Base-by-base conservation (phyloP, 176 grass and related monocot genomes). In the Poa annua region DNA sequence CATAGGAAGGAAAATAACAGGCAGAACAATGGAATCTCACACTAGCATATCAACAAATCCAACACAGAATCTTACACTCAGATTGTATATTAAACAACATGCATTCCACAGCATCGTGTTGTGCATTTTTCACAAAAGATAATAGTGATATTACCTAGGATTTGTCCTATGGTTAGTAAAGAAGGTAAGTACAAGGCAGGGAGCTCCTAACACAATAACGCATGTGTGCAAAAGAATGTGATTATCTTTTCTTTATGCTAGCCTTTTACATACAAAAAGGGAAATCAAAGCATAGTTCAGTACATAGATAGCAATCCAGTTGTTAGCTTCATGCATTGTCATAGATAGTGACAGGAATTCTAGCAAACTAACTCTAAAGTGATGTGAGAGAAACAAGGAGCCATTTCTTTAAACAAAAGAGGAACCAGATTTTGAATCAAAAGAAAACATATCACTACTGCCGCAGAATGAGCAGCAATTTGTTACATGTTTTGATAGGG, bases 71-170 rank as follows among this genome's bases (percentile, higher is more conserved):
- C 22, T 63, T 60, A 20, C 15, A 49, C 21, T 60, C 29, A 53
- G 62, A 20, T 7, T 53, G 11, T 50, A 67, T 52, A 52, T 49
- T 35, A 6, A 80, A 12, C n/a, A 41, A 3, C n/a, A 33, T 35
- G 13, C 8, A 12, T 54, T 69, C 38, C 20, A 20, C 38, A 24
- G 45, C 7, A 81, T 50, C 45, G 29, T 65, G 14, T 44, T 50
- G 47, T 66, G 22, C 63, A 77, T 42, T 66, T 76, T 16, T 76
- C 32, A 76, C 59, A 38, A 66, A 4, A 24, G 50, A 64, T 42
- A 54, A 53, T 29, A 82, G 3, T 73, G 4, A 42, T 49, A 49
- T 32, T 32, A 50, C 24, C 44, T 2, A 32, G 45, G 7, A 50
- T 42, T 42, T 8, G 8, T 42, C 41, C 41, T 42, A 7, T 42